Percentiles rank a stretch among this genome's conserved stretches.
Conservation (phyloP, 441 rosid species). For the Adansonia madagascariensis region DNA sequence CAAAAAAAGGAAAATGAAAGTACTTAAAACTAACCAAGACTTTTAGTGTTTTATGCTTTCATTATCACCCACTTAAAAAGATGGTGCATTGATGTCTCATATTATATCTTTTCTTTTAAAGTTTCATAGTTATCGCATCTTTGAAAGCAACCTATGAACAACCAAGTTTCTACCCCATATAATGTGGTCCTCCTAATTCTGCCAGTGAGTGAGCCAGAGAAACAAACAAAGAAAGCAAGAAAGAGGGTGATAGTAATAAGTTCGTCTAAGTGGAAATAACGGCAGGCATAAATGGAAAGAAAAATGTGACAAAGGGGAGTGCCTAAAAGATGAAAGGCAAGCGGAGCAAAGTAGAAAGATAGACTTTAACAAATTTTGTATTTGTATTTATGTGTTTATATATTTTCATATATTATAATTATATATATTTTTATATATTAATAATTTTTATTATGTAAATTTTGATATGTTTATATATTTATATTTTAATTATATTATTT, state of each 20-base stretch:
- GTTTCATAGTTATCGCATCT: slow-evolving; percentile 47
- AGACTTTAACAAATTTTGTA: neutral
- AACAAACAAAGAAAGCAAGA: slow-evolving; percentile 21
- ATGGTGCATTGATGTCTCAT: neutral
- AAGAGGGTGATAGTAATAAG: slow-evolving; percentile 23
- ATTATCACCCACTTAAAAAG: neutral
- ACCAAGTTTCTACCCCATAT: slow-evolving; percentile 45
- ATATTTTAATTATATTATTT: too few species aligned
- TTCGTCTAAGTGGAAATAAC: slow-evolving; percentile 29
- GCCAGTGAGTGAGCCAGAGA: slow-evolving; percentile 35
- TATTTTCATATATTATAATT: too few species aligned
- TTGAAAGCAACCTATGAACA: slow-evolving; percentile 80
- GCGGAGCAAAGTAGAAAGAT: neutral
- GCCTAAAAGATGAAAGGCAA: slow-evolving; percentile 18
- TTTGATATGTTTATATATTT: too few species aligned
- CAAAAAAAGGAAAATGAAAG: slow-evolving; percentile 34
- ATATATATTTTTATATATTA: too few species aligned
- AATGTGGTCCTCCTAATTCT: slow-evolving; percentile 70
- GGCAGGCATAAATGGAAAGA: slow-evolving; percentile 79
- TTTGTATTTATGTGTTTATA: too few species aligned
- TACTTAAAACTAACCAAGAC: slow-evolving; percentile 34
- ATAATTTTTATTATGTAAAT: too few species aligned
- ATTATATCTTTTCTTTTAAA: slow-evolving; percentile 1
- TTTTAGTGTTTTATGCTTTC: slow-evolving; percentile 34
- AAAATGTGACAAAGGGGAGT: slow-evolving; percentile 32